Conservation (phyloP, 2,329 filamentous ascomycete species). For the Aspergillus latus region DNA sequence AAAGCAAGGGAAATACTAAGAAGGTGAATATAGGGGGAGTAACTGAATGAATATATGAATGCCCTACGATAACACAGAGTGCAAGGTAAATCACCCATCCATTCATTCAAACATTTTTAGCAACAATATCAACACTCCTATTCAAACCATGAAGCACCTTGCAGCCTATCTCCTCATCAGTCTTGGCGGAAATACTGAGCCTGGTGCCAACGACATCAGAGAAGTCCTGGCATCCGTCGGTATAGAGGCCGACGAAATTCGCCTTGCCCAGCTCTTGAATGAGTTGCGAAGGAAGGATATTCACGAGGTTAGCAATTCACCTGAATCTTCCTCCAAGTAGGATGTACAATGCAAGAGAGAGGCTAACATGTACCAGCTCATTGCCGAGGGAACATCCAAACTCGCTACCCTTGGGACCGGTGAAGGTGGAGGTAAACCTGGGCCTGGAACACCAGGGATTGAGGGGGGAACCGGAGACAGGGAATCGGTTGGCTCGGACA, state of each 20-base stretch:
- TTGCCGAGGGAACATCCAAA: constrained; percentile 1
- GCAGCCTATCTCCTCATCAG: constrained; percentile 97
- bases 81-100: too few relatives aligned
- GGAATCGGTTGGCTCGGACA: not conserved
- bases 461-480: not conserved
- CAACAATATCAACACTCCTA: too few relatives aligned
- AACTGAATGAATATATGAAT: too few relatives aligned
- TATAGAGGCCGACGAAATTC: constrained; percentile 86
- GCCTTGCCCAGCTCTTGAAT: constrained; percentile 78
- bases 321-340: not conserved
- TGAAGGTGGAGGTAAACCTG: not conserved
- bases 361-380: not conserved
- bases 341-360: not conserved
- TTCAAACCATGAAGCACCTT: constrained; percentile 84
- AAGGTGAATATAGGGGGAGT: too few relatives aligned
- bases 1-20: too few relatives aligned
- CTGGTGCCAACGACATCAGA: constrained; percentile 83
- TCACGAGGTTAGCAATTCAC: constrained; percentile 70
- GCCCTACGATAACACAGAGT: too few relatives aligned
- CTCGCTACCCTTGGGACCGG: not conserved
- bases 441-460: not conserved
- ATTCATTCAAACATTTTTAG: too few relatives aligned
- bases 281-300: constrained; percentile 71
- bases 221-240: constrained; percentile 86
- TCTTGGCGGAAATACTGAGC: constrained; percentile 87